These are phyloP conservation scores for Aspergillus sparsus DNA, from an alignment of 495 filamentous ascomycete species.

Conservation along the genomic window DNA sequence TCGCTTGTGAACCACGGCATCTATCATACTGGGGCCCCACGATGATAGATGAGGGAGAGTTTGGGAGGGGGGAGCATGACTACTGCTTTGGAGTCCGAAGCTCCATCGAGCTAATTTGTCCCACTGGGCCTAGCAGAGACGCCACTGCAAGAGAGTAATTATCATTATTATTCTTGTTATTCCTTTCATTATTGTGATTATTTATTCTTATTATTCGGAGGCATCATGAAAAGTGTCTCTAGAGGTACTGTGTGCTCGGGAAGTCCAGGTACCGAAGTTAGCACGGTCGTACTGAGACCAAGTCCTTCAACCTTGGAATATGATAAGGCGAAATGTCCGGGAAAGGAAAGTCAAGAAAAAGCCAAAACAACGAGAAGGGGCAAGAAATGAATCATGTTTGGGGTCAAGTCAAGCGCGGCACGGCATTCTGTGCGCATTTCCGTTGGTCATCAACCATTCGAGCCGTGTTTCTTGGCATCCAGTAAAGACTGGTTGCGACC, in stretches of 20 bases:
- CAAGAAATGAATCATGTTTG: neutral
- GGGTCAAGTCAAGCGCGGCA: neutral
- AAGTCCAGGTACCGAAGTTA: no score
- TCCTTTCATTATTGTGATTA: no score
- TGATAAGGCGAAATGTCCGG: neutral
- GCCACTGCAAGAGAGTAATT: no score
- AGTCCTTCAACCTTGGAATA: no score
- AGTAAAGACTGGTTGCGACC: neutral
- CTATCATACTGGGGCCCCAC: neutral
- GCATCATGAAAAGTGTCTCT: no score
- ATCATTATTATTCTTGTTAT: no score
- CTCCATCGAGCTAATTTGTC: neutral
- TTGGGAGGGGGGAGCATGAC: neutral
- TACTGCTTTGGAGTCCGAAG: neutral
- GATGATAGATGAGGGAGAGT: neutral
- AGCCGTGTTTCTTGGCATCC: neutral
- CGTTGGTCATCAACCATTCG: neutral
- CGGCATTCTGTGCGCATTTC: neutral
- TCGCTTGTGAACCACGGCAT: slow-evolving; percentile 6
- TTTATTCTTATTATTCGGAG: no score
- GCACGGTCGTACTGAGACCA: no score
- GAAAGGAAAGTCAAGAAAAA: slow-evolving; percentile 1
- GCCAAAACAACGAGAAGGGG: neutral
- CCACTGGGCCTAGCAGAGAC: neutral
- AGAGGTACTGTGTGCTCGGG: no score